Conservation (phyloP, 306 rosid species). For the Dalbergia oliveri region DNA sequence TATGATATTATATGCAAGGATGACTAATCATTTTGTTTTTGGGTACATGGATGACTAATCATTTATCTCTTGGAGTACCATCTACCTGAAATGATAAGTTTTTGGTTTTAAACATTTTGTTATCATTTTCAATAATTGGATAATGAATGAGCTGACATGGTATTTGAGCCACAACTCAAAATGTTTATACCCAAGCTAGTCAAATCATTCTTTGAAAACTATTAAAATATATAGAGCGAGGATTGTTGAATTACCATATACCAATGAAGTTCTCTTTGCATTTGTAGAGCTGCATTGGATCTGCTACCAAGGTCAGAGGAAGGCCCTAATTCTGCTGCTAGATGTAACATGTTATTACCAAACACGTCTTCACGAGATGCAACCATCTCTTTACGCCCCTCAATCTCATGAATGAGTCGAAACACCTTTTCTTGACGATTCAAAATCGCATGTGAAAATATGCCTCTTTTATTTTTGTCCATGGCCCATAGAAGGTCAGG, state of each 20-base stretch:
- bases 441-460: not conserved
- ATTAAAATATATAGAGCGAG: no score
- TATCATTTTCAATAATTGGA: no score
- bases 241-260: not conserved
- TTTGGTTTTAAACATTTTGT: no score
- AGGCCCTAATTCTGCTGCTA: not conserved
- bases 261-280: constrained; percentile 3
- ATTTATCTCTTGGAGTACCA: no score
- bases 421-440: not conserved
- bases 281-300: not conserved
- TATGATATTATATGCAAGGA: no score
- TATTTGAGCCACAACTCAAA: no score
- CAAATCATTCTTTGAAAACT: no score
- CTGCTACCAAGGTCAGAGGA: not conserved
- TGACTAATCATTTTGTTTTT: no score
- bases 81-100: no score
- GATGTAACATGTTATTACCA: not conserved
- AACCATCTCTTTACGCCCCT: not conserved
- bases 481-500: not conserved
- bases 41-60: no score
- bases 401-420: not conserved
- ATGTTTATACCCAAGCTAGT: no score
- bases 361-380: not conserved
- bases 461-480: not conserved
- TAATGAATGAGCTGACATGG: no score